Evolutionary conservation across 2,329 filamentous ascomycete genomes (phyloP), one percentile per base, ranked within the genome.

Genomic region (Huntiella moniliformis): DNA sequence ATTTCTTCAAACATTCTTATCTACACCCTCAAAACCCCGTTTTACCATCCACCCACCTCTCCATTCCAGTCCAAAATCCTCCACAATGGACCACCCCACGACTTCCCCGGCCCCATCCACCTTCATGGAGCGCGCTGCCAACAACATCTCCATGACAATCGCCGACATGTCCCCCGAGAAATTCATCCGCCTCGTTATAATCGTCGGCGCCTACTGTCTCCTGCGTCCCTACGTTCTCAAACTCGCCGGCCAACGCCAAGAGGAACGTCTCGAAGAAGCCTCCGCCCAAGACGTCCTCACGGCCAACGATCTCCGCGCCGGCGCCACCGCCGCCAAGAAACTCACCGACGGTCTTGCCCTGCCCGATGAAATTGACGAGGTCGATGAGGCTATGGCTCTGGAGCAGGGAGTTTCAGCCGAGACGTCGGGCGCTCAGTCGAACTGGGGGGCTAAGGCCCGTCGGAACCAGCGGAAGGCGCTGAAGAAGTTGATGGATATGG

Each of bases 191-290:
- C 68, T 91, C 48, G 61, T 84, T 53, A 68, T 76, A 53, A 71
- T 85, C 51, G 71, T 85, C 15, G 74, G 83, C 55, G 77, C 73
- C 46, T 92, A 88, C 64, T 57, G 77, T 52, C 70, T 91, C 44
- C 55, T 85, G 17, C 76, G 84, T 1, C 82, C 82, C 0, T 85
- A 84, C 58, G 60, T 87, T 44, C 68, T 87, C 55, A 79, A 79
- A 56, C 61, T 75, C 34, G 76, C 75, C 54, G 73, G 69, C 50
- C 74, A 72, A 54, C 61, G 69, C 51, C 75, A 82, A 56, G 72
- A 77, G 58, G 69, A 69, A 55, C 67, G 78, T 57, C 67, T 81
- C 56, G 75, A 78, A 54, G 67, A 77, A 55, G 68, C 73, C 51
- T 66, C 67, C 6, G 61, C 57, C 44, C 67, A 77, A 56, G 67